Evolutionary conservation across 495 filamentous ascomycete genomes (phyloP).

Genomic region (Penicillium odoratum): DNA sequence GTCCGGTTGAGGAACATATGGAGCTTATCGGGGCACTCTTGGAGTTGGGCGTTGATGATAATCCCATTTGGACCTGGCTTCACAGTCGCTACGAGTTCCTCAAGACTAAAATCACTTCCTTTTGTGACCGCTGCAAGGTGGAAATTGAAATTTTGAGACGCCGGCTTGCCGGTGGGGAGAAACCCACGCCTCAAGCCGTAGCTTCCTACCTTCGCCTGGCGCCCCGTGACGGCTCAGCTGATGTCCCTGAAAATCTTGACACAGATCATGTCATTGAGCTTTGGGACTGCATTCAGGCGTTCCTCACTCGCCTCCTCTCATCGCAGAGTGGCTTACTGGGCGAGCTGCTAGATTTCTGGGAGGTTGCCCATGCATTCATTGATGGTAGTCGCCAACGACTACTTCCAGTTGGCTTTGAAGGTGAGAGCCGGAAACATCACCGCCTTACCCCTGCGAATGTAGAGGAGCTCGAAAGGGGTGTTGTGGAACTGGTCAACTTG

Average conservation of each 20-base stretch:
- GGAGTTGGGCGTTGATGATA: conserved; percentile 90
- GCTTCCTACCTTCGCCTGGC: conserved; percentile 73
- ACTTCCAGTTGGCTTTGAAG: conserved; percentile 81
- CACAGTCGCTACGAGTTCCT: conserved; percentile 83
- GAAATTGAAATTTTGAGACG: conserved; percentile 90
- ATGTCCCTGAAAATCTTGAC: conserved; percentile 61
- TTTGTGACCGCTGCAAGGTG: conserved; percentile 78
- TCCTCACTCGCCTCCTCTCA: conserved; percentile 67
- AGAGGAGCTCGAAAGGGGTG: conserved; percentile 71
- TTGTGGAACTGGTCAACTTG: conserved; percentile 75
- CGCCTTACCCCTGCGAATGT: conserved; percentile 71
- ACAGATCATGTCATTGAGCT: conserved; percentile 76
- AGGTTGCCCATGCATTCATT: conserved; percentile 86
- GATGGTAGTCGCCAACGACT: conserved; percentile 79
- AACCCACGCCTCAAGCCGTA: conserved; percentile 64
- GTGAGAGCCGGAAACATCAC: conserved; percentile 80
- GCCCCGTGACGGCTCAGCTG: conserved; percentile 58
- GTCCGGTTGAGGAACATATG: conserved; percentile 77
- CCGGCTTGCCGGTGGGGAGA: conserved; percentile 69
- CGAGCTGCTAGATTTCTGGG: conserved; percentile 92
- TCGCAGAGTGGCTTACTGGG: conserved; percentile 76
- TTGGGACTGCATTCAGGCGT: conserved; percentile 80
- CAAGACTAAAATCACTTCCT: conserved; percentile 74
- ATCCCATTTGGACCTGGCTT: conserved; percentile 95
- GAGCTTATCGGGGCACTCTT: conserved; percentile 83